Conservation (phyloP, 2,329 filamentous ascomycete genomes). For the Simplicillium sp. region DNA sequence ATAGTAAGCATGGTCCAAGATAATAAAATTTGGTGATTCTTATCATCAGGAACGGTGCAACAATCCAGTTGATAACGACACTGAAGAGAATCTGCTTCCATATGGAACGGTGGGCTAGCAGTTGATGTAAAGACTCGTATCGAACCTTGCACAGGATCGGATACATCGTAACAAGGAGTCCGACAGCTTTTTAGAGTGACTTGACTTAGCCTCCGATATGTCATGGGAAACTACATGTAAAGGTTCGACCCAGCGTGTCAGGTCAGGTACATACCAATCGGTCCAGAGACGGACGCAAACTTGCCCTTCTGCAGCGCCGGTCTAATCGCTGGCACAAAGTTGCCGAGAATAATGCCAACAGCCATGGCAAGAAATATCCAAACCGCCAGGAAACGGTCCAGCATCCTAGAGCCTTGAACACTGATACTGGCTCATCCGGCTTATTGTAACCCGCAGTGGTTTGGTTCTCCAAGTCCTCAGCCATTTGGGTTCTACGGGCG, state of each 20-base stretch:
- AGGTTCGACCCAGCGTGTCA: no score
- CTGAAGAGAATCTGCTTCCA: slow-evolving; percentile 78
- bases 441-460: neutral
- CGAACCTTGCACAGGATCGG: slow-evolving; percentile 82
- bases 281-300: slow-evolving; percentile 60
- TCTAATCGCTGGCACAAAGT: slow-evolving; percentile 57
- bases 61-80: slow-evolving; percentile 70
- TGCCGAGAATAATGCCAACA: slow-evolving; percentile 65
- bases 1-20: neutral
- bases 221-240: no score
- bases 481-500: no score
- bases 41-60: slow-evolving; percentile 78
- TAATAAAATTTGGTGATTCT: no score
- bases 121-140: slow-evolving; percentile 62
- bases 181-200: slow-evolving; percentile 49
- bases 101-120: slow-evolving; percentile 50
- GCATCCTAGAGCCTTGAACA: slow-evolving; percentile 46
- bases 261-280: slow-evolving; percentile 47
- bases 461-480: neutral
- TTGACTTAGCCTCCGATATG: neutral
- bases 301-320: slow-evolving; percentile 57
- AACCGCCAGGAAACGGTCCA: slow-evolving; percentile 55
- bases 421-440: slow-evolving; percentile 22
- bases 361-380: slow-evolving; percentile 77
- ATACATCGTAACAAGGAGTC: slow-evolving; percentile 88